Evolutionary conservation across 2,329 filamentous ascomycete species (phyloP).

Genomic region (Endothia cerciana): DNA sequence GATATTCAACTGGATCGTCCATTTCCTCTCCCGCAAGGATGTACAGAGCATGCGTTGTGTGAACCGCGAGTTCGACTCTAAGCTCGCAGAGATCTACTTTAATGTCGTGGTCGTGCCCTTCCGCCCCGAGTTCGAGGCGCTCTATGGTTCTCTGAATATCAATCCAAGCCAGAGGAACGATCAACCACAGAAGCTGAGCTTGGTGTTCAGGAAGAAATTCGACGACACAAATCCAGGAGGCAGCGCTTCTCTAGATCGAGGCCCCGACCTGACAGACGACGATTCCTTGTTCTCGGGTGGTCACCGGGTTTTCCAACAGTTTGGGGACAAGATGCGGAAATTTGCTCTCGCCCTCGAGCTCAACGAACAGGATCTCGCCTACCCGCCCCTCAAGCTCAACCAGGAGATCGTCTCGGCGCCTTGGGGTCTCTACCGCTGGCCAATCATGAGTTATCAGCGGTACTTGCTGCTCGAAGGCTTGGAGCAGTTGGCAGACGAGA

Average conservation of each 20-base stretch:
- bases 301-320: constrained; percentile 63
- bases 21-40: constrained; percentile 59
- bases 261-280: constrained; percentile 31
- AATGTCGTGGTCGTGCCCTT: constrained; percentile 68
- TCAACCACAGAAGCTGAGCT: constrained; percentile 27
- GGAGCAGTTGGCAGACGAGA: constrained; percentile 67
- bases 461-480: constrained; percentile 63
- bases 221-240: constrained; percentile 9
- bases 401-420: constrained; percentile 60
- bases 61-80: constrained; percentile 53
- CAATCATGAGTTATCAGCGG: constrained; percentile 59
- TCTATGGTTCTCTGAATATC: constrained; percentile 43
- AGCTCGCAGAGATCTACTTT: constrained; percentile 51
- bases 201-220: constrained; percentile 31
- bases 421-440: constrained; percentile 70
- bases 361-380: constrained; percentile 53
- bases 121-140: constrained; percentile 56
- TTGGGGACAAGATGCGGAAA: constrained; percentile 62
- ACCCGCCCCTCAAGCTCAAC: constrained; percentile 59
- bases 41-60: constrained; percentile 66
- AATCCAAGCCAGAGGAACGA: constrained; percentile 30
- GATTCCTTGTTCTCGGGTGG: constrained; percentile 48
- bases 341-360: constrained; percentile 73
- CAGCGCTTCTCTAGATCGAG: background rate
- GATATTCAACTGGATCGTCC: constrained; percentile 61